phyloP scores from a whole-genome alignment of 352 stramenopile genomes.

The Thraustotheca clavata region DNA sequence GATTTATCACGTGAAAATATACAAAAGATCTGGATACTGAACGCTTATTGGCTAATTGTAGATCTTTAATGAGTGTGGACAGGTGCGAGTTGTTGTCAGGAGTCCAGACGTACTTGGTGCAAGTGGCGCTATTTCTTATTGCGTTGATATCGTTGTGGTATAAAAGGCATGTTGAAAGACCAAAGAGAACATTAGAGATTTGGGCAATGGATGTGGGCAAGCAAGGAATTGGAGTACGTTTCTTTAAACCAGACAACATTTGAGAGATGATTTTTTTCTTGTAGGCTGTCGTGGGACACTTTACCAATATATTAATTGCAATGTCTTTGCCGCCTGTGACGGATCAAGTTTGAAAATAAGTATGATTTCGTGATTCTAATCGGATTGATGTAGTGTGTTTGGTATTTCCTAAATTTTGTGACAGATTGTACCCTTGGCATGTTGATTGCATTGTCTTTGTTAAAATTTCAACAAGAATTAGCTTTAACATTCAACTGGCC shows the following conservation, averaged over 20 bases:
- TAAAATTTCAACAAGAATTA: constrained; percentile 66
- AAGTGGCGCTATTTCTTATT: constrained; percentile 53
- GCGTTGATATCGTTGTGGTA: constrained; percentile 69
- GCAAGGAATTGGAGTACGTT: constrained; percentile 56
- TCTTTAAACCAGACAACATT: background rate
- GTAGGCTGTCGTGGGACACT: constrained; percentile 48
- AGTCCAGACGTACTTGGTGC: constrained; percentile 55
- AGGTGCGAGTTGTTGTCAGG: constrained; percentile 62
- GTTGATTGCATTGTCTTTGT: constrained; percentile 59
- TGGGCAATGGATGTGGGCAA: constrained; percentile 79
- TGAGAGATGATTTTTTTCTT: background rate
- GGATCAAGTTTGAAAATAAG: constrained; percentile 32
- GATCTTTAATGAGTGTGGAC: constrained; percentile 4
- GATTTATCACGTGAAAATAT: too few relatives aligned
- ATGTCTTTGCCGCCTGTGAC: constrained; percentile 65
- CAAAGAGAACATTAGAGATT: constrained; percentile 55
- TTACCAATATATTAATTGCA: constrained; percentile 63
- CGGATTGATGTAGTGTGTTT: constrained; percentile 39
- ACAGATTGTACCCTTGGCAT: constrained; percentile 76
- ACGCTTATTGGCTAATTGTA: background rate
- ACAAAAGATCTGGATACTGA: background rate
- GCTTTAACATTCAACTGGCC: constrained; percentile 63
- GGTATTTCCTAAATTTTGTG: constrained; percentile 83
- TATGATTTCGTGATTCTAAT: background rate
- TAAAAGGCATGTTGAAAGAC: constrained; percentile 74